Conservation (phyloP, 352 stramenopile genomes). For the Globisporangium splendens region DNA sequence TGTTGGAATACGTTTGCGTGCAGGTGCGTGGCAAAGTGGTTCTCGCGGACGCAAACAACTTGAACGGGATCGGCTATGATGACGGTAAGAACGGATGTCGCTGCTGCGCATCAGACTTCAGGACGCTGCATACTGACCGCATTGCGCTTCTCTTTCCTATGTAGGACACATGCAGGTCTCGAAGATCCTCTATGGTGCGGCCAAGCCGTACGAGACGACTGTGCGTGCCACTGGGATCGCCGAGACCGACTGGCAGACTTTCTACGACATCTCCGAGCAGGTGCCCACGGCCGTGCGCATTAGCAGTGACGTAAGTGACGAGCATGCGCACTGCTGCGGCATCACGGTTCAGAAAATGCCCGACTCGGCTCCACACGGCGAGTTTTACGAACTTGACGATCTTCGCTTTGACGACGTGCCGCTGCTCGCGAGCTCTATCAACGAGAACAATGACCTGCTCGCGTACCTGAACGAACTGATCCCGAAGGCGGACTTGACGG, state of each 20-base stretch:
- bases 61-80: not conserved
- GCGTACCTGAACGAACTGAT: constrained; percentile 78
- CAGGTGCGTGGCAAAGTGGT: constrained; percentile 65
- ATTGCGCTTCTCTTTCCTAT: constrained; percentile 3
- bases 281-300: constrained; percentile 81
- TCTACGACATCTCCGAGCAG: constrained; percentile 84
- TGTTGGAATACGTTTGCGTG: not conserved
- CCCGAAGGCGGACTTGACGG: constrained; percentile 54
- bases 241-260: constrained; percentile 75
- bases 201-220: constrained; percentile 76
- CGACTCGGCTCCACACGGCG: constrained; percentile 40
- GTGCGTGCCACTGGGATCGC: constrained; percentile 59
- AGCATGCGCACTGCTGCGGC: constrained; percentile 57
- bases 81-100: constrained; percentile 1
- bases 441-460: constrained; percentile 52
- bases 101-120: not conserved
- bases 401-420: constrained; percentile 51
- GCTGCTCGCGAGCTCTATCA: constrained; percentile 44
- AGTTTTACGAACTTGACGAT: constrained; percentile 60
- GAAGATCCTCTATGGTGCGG: constrained; percentile 73
- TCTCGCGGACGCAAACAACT: constrained; percentile 21
- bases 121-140: not conserved
- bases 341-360: constrained; percentile 86
- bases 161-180: constrained; percentile 65
- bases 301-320: constrained; percentile 43